Evolutionary conservation across 2,329 filamentous ascomycete species (phyloP), one percentile per base, ranked within the genome.

Genomic region (Decorospora gaudefroyi): DNA sequence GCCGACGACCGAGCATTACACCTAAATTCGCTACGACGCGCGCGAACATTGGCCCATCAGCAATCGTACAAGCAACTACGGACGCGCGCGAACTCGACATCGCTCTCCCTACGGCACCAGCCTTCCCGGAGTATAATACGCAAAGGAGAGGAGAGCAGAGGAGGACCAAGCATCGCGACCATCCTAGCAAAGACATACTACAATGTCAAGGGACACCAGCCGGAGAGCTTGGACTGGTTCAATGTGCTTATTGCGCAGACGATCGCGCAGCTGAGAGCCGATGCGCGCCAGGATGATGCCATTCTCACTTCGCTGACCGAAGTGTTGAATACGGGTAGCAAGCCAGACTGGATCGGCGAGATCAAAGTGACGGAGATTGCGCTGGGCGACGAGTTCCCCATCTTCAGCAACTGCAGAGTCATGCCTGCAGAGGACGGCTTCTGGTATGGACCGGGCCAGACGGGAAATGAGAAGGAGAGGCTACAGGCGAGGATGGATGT

Each of bases 161-260:
- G 87, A 81, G 62, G 84, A 81, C 82, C 95, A 12, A 95, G 91
- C 4, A 95, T 95, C n/a, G 87, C 87, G 36, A 95, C 90, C 7
- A 96, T 99, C 49, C 79, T 99, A 17, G 86, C 86, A 59, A 99
- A 99, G 75, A 97, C 93, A 15, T 99, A 96, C 72, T 99, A 99
- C 75, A 96, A 95, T 65, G 89, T 93, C 29, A 82, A 95, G 59
- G 90, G 89, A 48, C 93, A 99, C 70, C 93, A 97, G 71, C 93
- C 93, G 1, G 93, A 99, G 72, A 95, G 88, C 45, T 74, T 99
- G 49, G 93, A 99, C 72, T 99, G 93, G 93, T 97, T 99, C 79
- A 99, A 99, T 67, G 93, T 99, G 17, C 78, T 99, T 42, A 85
- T 97, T 37, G 93, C 91, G 2, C 93, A 99, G 73, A 96, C 93